Base-by-base conservation (phyloP, 805 yeast species). In the Metschnikowia noctiluminum region DNA sequence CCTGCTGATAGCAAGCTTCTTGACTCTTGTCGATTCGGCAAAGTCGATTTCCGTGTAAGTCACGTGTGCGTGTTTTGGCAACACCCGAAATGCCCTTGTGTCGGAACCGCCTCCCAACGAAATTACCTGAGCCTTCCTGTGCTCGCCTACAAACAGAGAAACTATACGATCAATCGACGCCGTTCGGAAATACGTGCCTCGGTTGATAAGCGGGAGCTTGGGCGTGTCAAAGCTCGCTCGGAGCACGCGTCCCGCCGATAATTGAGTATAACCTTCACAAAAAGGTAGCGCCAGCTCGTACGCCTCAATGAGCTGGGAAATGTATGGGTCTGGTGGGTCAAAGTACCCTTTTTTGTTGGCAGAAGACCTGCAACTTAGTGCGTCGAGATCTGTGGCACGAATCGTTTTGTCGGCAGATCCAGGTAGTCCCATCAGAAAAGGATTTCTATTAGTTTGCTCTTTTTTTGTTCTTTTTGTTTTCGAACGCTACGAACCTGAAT, bases 61-160 rank as follows among this genome's bases (percentile, higher is more conserved):
- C 16, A 41, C 43, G 27, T 38, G 32, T 2, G 54, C 35, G 41
- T 66, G 45, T 6, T 62, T 40, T 7, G 67, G 59, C 37, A 86
- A 62, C 13, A 81, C 51, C 9, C 71, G 63, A 60, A 87, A 85
- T 13, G 78, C 75, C 45, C 92, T 62, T 0, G 94, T 85, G 58
- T 87, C 95, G 13, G 88, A 84, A 6, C 95, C 95, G 2, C 91
- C 84, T 0, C 95, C 95, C n/a, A 87, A 61, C 0, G 89, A 84
- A 1, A 87, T 66, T 13, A 87, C 75, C 59, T 85, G 85, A 40
- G 79, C 65, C 16, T 46, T 39, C 40, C 47, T 51, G 48, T 68
- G 61, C 3, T 53, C 53, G 31, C 31, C 40, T 2, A 81, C 41
- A 52, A 81, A 83, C 16, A 62, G 57, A 2, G 71, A 62, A 2